Conservation (phyloP, 495 filamentous ascomycete genomes). For the Aspergillus cristatus region DNA sequence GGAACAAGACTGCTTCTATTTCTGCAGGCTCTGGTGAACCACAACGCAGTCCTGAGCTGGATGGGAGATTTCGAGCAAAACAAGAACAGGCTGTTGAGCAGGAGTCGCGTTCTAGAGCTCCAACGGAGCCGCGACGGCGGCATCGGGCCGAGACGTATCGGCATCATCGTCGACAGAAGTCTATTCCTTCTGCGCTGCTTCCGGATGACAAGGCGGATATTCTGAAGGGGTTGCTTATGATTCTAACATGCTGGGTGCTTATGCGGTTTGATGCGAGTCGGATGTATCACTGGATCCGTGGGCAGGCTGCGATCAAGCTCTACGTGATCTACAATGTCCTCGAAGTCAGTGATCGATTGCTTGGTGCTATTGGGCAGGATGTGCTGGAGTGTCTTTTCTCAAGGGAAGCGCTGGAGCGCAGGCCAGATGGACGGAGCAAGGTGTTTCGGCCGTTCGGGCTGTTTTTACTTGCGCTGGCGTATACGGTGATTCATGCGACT, state of each 20-base stretch:
- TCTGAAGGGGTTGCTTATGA: conserved; percentile 76
- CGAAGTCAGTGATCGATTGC: conserved; percentile 77
- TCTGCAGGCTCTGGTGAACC: conserved; percentile 1
- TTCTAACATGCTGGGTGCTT: conserved; percentile 71
- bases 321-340: conserved; percentile 98
- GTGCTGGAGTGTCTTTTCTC: conserved; percentile 94
- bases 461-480: conserved; percentile 77
- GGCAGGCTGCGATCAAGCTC: conserved; percentile 92
- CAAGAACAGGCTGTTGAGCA: conserved; percentile 8
- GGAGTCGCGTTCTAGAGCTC: conserved; percentile 11
- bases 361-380: conserved; percentile 89
- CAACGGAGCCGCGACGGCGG: conserved; percentile 18
- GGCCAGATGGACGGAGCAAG: conserved; percentile 82
- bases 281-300: conserved; percentile 97
- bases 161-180: conserved; percentile 69
- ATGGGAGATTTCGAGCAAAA: conserved; percentile 14
- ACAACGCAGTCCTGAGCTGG: conserved; percentile 14
- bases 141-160: conserved; percentile 22
- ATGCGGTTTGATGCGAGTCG: conserved; percentile 92
- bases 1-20: conserved; percentile 19
- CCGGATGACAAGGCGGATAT: conserved; percentile 94
- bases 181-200: conserved; percentile 70
- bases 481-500: conserved; percentile 79
- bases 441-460: conserved; percentile 84
- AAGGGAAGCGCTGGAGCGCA: conserved; percentile 78